These are phyloP conservation scores for Cyclotella baltica DNA, from an alignment of 108 stramenopile species.

Conservation along the genomic window DNA sequence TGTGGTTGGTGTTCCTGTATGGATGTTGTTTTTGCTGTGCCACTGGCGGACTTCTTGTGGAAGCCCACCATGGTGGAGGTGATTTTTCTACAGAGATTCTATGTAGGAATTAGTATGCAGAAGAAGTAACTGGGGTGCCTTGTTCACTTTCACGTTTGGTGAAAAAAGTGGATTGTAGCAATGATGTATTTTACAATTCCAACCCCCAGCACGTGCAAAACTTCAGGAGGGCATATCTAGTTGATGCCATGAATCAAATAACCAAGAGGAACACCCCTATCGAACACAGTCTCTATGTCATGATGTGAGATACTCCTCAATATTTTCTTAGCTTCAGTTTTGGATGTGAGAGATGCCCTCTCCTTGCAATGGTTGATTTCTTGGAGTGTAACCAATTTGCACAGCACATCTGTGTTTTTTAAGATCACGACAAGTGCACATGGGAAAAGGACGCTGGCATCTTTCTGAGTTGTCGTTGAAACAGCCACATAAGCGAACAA, in stretches of 20 bases:
- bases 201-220: neutral
- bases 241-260: slow-evolving; percentile 1
- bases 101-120: no score
- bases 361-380: neutral
- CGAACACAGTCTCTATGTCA: neutral
- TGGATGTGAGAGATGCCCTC: neutral
- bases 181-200: slow-evolving; percentile 2
- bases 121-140: no score
- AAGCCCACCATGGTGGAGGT: no score
- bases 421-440: neutral
- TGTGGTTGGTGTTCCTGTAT: no score
- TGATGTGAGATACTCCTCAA: slow-evolving; percentile 6
- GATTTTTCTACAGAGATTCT: no score
- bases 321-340: neutral
- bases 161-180: no score
- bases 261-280: neutral
- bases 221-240: neutral
- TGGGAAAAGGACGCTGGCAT: neutral
- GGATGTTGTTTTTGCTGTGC: no score
- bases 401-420: neutral
- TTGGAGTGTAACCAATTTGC: slow-evolving; percentile 1
- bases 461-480: slow-evolving; percentile 5
- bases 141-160: no score
- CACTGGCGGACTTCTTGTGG: no score
- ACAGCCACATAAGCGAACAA: neutral